Evolutionary conservation across 805 yeast genomes (phyloP).

Genomic region (Lipomyces orientalis): DNA sequence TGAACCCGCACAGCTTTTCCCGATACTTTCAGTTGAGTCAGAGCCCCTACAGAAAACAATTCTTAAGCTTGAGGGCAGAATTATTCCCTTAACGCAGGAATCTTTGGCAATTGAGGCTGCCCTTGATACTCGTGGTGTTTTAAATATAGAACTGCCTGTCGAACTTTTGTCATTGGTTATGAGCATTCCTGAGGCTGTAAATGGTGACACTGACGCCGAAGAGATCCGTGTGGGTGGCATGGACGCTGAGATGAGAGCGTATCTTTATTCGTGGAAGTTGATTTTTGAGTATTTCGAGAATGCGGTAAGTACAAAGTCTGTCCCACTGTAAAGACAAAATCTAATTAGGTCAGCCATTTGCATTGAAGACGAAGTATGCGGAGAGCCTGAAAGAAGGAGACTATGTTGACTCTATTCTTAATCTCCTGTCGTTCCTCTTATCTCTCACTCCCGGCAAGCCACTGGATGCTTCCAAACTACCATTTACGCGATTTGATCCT

Average conservation of each 20-base stretch:
- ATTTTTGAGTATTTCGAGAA: conserved; percentile 66
- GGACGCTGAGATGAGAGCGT: conserved; percentile 43
- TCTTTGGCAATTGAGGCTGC: conserved; percentile 54
- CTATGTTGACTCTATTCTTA: conserved; percentile 57
- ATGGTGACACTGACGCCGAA: conserved; percentile 16
- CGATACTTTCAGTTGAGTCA: conserved; percentile 30
- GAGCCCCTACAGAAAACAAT: conserved; percentile 50
- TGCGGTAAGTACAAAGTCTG: conserved; percentile 46
- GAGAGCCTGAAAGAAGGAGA: conserved; percentile 59
- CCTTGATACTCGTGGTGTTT: conserved; percentile 35
- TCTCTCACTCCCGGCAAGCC: conserved; percentile 48
- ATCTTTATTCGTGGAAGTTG: conserved; percentile 72
- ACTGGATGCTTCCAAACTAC: conserved; percentile 31
- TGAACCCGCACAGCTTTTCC: conserved; percentile 21
- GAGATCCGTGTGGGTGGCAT: conserved; percentile 20
- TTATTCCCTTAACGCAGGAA: conserved; percentile 55
- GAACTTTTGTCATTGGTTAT: conserved; percentile 48
- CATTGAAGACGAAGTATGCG: conserved; percentile 65
- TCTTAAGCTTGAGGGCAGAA: conserved; percentile 46
- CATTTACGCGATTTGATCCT: conserved; percentile 39
- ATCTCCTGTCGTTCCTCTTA: conserved; percentile 54
- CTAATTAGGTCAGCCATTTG: conserved; percentile 49
- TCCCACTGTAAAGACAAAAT: background rate
- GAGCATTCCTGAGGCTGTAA: conserved; percentile 20
- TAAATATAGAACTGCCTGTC: conserved; percentile 50